phyloP scores from a whole-genome alignment of 192 early-diverging fungal species.

The Entomortierella chlamydospora region DNA sequence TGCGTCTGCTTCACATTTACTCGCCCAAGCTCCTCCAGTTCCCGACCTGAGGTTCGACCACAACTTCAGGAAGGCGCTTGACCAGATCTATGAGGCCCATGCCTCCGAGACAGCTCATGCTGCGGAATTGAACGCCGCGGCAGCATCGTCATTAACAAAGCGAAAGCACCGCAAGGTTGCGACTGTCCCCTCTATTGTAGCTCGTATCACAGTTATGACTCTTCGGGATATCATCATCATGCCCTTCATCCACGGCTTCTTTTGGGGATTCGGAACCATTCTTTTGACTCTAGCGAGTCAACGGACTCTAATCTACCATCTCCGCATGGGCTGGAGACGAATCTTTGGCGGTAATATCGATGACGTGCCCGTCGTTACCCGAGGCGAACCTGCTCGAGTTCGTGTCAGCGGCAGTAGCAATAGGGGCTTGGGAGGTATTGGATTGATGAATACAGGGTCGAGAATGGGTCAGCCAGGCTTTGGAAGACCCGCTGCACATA shows the following conservation, averaged over 20 bases:
- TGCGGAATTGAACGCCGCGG: not conserved
- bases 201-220: constrained; percentile 42
- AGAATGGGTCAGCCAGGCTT: constrained; percentile 3
- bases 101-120: constrained; percentile 23
- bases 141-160: constrained; percentile 1
- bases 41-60: constrained; percentile 47
- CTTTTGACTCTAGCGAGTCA: constrained; percentile 33
- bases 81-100: constrained; percentile 39
- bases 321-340: constrained; percentile 10
- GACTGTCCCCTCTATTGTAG: constrained; percentile 21
- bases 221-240: constrained; percentile 49
- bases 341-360: constrained; percentile 20
- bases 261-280: constrained; percentile 48
- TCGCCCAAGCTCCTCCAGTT: constrained; percentile 35
- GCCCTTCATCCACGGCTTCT: constrained; percentile 52
- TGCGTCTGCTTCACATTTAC: constrained; percentile 35
- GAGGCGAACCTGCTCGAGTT: constrained; percentile 39
- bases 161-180: constrained; percentile 3
- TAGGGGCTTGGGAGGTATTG: constrained; percentile 14
- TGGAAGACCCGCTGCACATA: constrained; percentile 10
- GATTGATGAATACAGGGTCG: constrained; percentile 19
- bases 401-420: not conserved
- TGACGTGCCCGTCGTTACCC: not conserved
- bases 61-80: constrained; percentile 46
- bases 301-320: constrained; percentile 27